Percentiles rank a stretch among this genome's conserved stretches.
Evolutionary conservation across 148 eudicot species (phyloP).

Genomic region (Silene uniflora): DNA sequence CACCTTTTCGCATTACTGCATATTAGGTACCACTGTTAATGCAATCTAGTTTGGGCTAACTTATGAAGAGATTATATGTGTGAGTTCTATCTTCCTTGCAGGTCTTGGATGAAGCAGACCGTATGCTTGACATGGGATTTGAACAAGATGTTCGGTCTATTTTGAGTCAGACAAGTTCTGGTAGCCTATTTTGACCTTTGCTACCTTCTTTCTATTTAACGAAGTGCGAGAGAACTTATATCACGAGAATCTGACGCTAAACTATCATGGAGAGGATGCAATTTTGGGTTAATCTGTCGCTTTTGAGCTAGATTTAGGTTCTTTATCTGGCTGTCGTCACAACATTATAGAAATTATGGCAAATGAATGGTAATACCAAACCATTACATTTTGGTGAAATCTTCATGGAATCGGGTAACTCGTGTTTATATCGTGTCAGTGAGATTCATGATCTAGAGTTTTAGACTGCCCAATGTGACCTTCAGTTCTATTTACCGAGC

Average conservation of each 20-base stretch:
- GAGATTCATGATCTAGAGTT: too few relatives aligned
- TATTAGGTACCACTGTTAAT: neutral
- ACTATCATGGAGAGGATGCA: neutral
- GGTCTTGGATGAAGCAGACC: constrained; percentile 99
- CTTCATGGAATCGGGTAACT: too few relatives aligned
- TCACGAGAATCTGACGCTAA: neutral
- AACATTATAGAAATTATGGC: too few relatives aligned
- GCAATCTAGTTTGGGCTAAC: neutral
- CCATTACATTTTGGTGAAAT: too few relatives aligned
- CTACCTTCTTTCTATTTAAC: neutral
- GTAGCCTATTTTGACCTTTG: constrained; percentile 35
- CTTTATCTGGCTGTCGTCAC: too few relatives aligned
- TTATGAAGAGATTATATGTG: neutral
- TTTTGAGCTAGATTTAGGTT: neutral
- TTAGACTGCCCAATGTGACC: too few relatives aligned
- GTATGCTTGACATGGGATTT: constrained; percentile 99
- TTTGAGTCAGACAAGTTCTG: constrained; percentile 66
- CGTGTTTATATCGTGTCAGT: too few relatives aligned
- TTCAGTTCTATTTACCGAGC: too few relatives aligned
- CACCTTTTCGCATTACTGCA: too few relatives aligned
- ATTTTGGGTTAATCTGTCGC: neutral
- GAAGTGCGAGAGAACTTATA: neutral
- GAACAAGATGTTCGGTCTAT: constrained; percentile 94
- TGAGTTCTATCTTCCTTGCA: constrained; percentile 19
- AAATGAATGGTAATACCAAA: too few relatives aligned